phyloP scores from a whole-genome alignment of 2,329 filamentous ascomycete species.

The Septoria linicola region DNA sequence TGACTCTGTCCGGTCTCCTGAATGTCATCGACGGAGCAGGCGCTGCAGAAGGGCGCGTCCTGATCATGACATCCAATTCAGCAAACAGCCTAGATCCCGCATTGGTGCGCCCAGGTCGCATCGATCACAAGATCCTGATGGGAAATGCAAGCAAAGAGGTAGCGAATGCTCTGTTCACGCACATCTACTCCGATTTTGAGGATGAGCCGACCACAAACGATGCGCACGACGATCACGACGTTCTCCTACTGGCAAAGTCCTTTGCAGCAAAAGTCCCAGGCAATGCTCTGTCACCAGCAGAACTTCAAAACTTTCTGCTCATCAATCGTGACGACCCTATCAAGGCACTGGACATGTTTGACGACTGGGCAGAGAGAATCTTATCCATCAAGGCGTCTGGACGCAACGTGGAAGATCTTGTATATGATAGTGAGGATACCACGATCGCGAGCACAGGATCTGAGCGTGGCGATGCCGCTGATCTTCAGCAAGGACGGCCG shows the following conservation, averaged over 20 bases:
- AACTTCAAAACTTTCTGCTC: slow-evolving; percentile 53
- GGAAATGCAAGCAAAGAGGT: slow-evolving; percentile 43
- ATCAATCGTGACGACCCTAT: slow-evolving; percentile 47
- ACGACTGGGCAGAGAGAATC: slow-evolving; percentile 40
- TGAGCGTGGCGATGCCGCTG: neutral
- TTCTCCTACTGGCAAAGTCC: slow-evolving; percentile 38
- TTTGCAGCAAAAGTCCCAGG: slow-evolving; percentile 49
- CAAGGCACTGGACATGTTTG: slow-evolving; percentile 44
- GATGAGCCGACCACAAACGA: slow-evolving; percentile 7
- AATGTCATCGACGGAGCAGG: slow-evolving; percentile 80
- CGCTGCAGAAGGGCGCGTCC: slow-evolving; percentile 70
- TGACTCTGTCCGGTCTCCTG: slow-evolving; percentile 72
- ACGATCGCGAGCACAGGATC: neutral
- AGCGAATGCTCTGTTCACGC: slow-evolving; percentile 41
- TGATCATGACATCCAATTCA: slow-evolving; percentile 78
- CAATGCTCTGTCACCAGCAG: slow-evolving; percentile 48
- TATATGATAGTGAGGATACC: slow-evolving; percentile 2
- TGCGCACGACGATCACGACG: slow-evolving; percentile 29
- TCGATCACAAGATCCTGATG: slow-evolving; percentile 66
- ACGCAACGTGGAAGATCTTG: slow-evolving; percentile 20
- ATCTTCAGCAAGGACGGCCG: slow-evolving; percentile 1
- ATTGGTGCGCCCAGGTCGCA: slow-evolving; percentile 68
- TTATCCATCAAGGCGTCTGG: slow-evolving; percentile 16
- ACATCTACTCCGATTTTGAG: slow-evolving; percentile 31
- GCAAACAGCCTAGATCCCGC: slow-evolving; percentile 70